Percentiles rank a stretch among this genome's conserved stretches.
Conservation (phyloP, 2,329 filamentous ascomycete species). For the Pleomassaria siparia region DNA sequence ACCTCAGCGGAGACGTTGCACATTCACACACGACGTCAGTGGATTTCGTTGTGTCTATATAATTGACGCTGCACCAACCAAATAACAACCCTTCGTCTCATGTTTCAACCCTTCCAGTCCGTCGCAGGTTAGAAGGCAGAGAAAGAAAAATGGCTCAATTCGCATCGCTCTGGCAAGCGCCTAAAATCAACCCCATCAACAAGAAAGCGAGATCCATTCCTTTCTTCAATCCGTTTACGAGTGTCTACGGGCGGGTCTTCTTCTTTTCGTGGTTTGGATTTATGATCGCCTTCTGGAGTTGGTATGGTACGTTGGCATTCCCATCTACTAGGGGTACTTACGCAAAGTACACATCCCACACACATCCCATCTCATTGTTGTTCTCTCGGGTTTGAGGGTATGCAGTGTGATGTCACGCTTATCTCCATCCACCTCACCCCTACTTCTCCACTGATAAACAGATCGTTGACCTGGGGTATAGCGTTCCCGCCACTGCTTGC, state of each 20-base stretch:
- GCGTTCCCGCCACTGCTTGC: slow-evolving; percentile 35
- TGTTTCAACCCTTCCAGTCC: neutral
- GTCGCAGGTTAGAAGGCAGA: too few relatives aligned
- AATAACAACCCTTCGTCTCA: neutral
- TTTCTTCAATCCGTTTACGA: slow-evolving; percentile 68
- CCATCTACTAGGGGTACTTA: too few relatives aligned
- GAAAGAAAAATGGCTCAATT: slow-evolving; percentile 22
- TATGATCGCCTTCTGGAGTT: slow-evolving; percentile 83
- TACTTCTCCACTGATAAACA: neutral
- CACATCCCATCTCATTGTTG: too few relatives aligned
- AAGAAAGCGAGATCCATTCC: slow-evolving; percentile 78
- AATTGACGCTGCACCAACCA: neutral
- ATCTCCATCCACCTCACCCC: slow-evolving; percentile 6
- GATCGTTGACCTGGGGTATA: slow-evolving; percentile 10
- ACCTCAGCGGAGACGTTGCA: slow-evolving; percentile 15
- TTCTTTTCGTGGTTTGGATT: slow-evolving; percentile 87
- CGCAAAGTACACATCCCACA: too few relatives aligned
- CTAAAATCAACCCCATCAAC: slow-evolving; percentile 78
- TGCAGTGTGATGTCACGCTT: slow-evolving; percentile 8
- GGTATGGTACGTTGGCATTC: slow-evolving; percentile 44
- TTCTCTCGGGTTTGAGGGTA: too few relatives aligned
- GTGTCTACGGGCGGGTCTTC: slow-evolving; percentile 80
- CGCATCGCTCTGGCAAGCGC: slow-evolving; percentile 46
- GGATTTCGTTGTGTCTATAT: neutral
- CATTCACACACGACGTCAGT: slow-evolving; percentile 5